Conservation (phyloP, 1,284 basidiomycete species). For the Wolfiporia cocos region DNA sequence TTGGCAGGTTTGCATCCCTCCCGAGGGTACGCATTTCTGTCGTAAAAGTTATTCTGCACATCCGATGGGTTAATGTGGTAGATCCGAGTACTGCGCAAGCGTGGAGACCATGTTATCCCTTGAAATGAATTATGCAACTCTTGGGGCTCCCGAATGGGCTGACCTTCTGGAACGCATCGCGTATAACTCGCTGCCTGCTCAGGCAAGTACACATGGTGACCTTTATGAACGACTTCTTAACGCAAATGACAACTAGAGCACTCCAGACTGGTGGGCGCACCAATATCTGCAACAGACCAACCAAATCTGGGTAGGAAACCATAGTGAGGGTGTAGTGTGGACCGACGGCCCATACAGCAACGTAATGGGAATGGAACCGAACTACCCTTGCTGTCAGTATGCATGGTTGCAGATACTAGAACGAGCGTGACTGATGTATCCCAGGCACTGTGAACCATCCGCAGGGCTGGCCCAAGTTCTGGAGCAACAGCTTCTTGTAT, state of each 20-base stretch:
- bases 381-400: slow-evolving; percentile 24
- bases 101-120: slow-evolving; percentile 62
- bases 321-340: slow-evolving; percentile 33
- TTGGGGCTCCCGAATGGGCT: slow-evolving; percentile 1
- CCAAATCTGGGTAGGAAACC: slow-evolving; percentile 51
- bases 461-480: slow-evolving; percentile 58
- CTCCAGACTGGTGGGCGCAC: slow-evolving; percentile 47
- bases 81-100: slow-evolving; percentile 52
- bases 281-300: slow-evolving; percentile 59
- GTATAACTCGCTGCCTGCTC: slow-evolving; percentile 53
- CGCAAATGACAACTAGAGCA: slow-evolving; percentile 14
- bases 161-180: slow-evolving; percentile 38
- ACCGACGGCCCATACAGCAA: slow-evolving; percentile 39
- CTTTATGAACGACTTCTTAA: not conserved
- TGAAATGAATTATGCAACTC: not conserved
- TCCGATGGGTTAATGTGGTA: slow-evolving; percentile 7
- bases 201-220: slow-evolving; percentile 18
- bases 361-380: slow-evolving; percentile 39
- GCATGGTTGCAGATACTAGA: too few relatives aligned
- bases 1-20: slow-evolving; percentile 45
- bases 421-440: too few relatives aligned
- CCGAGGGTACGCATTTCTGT: slow-evolving; percentile 35
- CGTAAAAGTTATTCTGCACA: not conserved
- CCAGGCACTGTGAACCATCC: slow-evolving; percentile 54
- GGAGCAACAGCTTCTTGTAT: slow-evolving; percentile 47